Percentiles rank a stretch among this genome's conserved stretches.
phyloP scores from a whole-genome alignment of 306 rosid species.

The Betula pendula region DNA sequence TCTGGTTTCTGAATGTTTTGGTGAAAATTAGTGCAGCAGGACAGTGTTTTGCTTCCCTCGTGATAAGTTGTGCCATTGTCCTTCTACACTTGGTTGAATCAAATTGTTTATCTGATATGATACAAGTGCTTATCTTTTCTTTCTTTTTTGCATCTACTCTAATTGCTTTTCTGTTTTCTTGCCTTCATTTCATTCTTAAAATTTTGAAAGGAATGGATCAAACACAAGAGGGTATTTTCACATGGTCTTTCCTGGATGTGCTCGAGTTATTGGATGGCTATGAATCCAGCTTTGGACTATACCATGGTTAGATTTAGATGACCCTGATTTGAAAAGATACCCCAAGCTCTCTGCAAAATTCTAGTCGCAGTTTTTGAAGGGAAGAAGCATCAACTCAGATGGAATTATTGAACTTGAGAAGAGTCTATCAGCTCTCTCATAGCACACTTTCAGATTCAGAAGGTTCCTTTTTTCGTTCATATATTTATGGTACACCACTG shows the following conservation, averaged over 20 bases:
- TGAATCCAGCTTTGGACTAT: conserved; percentile 44
- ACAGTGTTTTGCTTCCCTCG: too few species aligned
- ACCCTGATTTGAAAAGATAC: conserved; percentile 46
- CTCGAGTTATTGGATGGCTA: conserved; percentile 52
- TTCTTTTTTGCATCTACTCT: not conserved
- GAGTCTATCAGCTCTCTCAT: too few species aligned
- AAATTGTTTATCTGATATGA: too few species aligned
- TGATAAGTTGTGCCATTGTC: too few species aligned
- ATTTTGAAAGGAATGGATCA: conserved; percentile 49
- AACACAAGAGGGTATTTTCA: conserved; percentile 60
- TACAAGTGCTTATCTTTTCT: not conserved
- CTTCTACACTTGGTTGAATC: too few species aligned
- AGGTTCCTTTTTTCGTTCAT: too few species aligned
- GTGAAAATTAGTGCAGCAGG: too few species aligned
- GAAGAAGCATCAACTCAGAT: conserved; percentile 1
- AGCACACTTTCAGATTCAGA: too few species aligned
- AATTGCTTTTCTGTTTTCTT: not conserved
- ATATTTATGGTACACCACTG: too few species aligned
- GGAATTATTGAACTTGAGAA: not conserved
- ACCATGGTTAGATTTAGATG: conserved; percentile 44
- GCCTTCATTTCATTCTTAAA: not conserved
- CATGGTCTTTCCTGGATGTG: conserved; percentile 65
- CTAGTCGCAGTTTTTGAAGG: conserved; percentile 56
- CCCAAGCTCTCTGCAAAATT: conserved; percentile 61
- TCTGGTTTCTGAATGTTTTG: too few species aligned